A percentile compares a stretch with the other conserved stretches of the same genome.
phyloP scores from a whole-genome alignment of 2,329 filamentous ascomycete species.

The Geosmithia morbida region DNA sequence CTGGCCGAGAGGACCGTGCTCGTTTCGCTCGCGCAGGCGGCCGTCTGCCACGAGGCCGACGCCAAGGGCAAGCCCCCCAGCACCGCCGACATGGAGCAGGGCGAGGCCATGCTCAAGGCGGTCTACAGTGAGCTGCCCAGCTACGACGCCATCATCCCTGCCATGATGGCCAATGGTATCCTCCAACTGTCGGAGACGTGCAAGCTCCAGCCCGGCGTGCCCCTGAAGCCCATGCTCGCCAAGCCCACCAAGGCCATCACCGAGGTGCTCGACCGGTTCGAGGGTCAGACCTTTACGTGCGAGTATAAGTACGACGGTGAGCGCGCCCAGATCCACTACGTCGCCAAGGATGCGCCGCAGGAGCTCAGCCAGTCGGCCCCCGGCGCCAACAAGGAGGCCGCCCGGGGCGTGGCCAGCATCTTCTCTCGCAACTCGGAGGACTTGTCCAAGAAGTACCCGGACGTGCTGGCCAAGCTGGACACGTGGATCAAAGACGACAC shows the following conservation, averaged over 20 bases:
- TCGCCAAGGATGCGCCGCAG: conserved; percentile 63
- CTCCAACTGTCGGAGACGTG: conserved; percentile 70
- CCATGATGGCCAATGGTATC: conserved; percentile 76
- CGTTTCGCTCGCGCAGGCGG: conserved; percentile 76
- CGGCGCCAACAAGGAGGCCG: conserved; percentile 48
- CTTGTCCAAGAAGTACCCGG: conserved; percentile 92
- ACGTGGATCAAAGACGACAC: conserved; percentile 84
- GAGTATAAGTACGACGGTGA: conserved; percentile 99
- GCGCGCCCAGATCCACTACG: conserved; percentile 95
- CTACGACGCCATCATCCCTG: conserved; percentile 88
- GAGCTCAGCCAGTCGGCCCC: conserved; percentile 50
- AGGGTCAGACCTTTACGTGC: conserved; percentile 89
- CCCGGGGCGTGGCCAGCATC: conserved; percentile 71
- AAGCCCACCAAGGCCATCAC: conserved; percentile 98
- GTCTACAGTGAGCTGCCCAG: conserved; percentile 91
- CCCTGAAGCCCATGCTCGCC: conserved; percentile 95
- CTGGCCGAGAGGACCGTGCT: conserved; percentile 87
- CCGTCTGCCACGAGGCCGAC: conserved; percentile 72
- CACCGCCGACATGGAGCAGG: conserved; percentile 64
- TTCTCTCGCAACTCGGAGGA: conserved; percentile 98
- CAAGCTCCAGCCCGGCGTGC: conserved; percentile 85
- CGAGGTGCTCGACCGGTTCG: conserved; percentile 92
- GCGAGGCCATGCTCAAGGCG: conserved; percentile 73
- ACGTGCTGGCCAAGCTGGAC: conserved; percentile 77
- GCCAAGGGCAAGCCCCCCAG: conserved; percentile 55